Evolutionary conservation across 805 yeast species (phyloP), one percentile per base, ranked within the genome.

Genomic region (Lachancea fermentati): DNA sequence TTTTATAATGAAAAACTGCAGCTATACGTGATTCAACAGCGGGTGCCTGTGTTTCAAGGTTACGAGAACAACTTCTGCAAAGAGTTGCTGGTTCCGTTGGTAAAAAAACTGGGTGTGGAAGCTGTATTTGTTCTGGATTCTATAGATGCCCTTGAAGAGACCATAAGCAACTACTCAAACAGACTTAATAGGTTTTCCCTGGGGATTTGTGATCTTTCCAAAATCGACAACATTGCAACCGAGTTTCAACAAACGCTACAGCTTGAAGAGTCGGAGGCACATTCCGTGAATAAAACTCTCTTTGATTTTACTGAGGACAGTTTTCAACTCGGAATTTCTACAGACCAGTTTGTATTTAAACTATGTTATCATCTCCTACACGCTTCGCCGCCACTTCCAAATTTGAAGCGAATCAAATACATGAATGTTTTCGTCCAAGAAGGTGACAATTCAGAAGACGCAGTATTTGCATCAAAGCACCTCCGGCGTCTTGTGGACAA

Each of bases 361-460:
- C 43, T 51, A 11, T 45, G 53, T 5, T 58, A 52, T 39, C 63
- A 60, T 47, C 26, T 60, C 14, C 37, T 58, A 16, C 55, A 52
- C 34, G 41, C 49, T 9, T 35, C 41, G 14, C 36, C 30, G 4
- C 24, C 34, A 2, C 30, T 34, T 14, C 5, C 29, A 14, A 42
- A 19, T 28, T 55, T 38, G 30, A 39, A 51, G 16, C 52, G 54
- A 6, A 56, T 69, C 15, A 58, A 54, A n/a, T 71, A 73, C 3
- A 45, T 75, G n/a, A 74, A 76, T 8, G 67, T 76, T 13, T 79
- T 72, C 56, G 94, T 82, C 1, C 87, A 85, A 60, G 97, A 89
- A 58, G 97, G 97, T 25, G 97, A 89, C 60, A 91, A 91, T 58
- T 73, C 80, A 19, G 55, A 60, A 15, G 96, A 88, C 58, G 93